A percentile compares a stretch with the other conserved stretches of the same genome.
These are phyloP conservation scores for Lentinula sp. DNA, from an alignment of 768 basidiomycete genomes.

Conservation along the genomic window DNA sequence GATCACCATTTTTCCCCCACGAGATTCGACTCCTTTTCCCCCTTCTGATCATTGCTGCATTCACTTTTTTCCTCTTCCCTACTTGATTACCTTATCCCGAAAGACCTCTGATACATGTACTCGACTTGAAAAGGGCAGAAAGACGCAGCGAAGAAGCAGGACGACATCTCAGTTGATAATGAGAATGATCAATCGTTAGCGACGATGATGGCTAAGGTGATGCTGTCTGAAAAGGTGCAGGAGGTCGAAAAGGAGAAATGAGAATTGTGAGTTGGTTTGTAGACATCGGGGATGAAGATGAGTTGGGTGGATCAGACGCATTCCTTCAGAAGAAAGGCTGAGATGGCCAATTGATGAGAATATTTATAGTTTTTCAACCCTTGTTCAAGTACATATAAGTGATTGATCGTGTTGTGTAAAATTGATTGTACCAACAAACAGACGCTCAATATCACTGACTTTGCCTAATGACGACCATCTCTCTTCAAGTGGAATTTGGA, in stretches of 20 bases:
- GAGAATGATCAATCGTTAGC: slow-evolving; percentile 13
- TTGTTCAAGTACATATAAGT: too few species aligned
- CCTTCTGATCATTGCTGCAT: background rate
- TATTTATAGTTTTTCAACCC: too few species aligned
- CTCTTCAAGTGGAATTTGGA: slow-evolving; percentile 68
- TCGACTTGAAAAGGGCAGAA: background rate
- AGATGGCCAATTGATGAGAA: too few species aligned
- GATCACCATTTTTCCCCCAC: background rate
- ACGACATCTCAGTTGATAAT: slow-evolving; percentile 18
- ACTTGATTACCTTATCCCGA: background rate
- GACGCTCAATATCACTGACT: slow-evolving; percentile 12
- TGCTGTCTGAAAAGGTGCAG: slow-evolving; percentile 16
- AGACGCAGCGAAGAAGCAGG: slow-evolving; percentile 12
- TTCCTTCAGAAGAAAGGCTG: too few species aligned
- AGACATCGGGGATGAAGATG: too few species aligned
- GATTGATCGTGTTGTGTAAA: background rate
- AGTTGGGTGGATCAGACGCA: too few species aligned
- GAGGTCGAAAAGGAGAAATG: background rate
- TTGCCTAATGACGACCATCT: slow-evolving; percentile 20
- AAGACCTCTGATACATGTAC: background rate
- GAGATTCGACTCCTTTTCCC: too few species aligned
- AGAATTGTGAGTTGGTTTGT: background rate
- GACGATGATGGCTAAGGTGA: slow-evolving; percentile 24
- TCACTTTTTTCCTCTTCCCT: background rate
- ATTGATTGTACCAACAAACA: background rate